Evolutionary conservation across 2,329 filamentous ascomycete species (phyloP), one percentile per base, ranked within the genome.

Genomic region (Tolypocladium endophyticum): DNA sequence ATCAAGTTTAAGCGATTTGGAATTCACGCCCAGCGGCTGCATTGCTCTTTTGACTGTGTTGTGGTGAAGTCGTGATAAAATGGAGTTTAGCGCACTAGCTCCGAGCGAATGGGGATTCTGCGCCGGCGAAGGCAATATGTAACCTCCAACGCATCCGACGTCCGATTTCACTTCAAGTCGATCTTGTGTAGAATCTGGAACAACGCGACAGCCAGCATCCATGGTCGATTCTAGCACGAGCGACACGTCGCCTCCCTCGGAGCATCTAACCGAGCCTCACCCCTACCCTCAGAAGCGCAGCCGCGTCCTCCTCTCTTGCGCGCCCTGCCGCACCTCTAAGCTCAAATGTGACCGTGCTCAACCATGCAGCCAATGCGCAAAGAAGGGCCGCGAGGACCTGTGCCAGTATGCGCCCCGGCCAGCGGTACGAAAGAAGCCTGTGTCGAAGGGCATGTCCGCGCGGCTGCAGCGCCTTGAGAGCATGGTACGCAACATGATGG

Each of bases 401-500:
- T 84, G 81, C 66, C 66, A 69, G 7, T 83, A 84, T 66, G 79
- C 80, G 30, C 76, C 79, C 20, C 75, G 74, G 62, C 74, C 76
- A 3, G 71, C 76, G 5, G 71, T 76, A 65, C 69, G 69, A 58
- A 73, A 71, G 64, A 63, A 67, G 62, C 76, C 75, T 59, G 75
- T 74, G 11, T 69, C 73, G 23, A 78, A 76, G 69, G 77, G 76
- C 70, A 81, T 85, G 80, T 77, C 80, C 35, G 78, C 80, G 12
- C 73, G 81, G 58, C 71, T 85, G 55, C 79, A 76, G 67, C 75
- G 81, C 57, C 79, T 85, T 0, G 81, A 84, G 68, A 79, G 79
- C 58, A 79, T 85, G 76, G 79, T 85, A n/a, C 76, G 81, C 41
- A 76, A 73, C 58, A 81, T 83, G 72, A 79, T 84, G 72, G 77